Percentiles rank a stretch among this genome's conserved stretches.
Conservation (phyloP, 345 rosid genomes). For the Hibiscus mutabilis region DNA sequence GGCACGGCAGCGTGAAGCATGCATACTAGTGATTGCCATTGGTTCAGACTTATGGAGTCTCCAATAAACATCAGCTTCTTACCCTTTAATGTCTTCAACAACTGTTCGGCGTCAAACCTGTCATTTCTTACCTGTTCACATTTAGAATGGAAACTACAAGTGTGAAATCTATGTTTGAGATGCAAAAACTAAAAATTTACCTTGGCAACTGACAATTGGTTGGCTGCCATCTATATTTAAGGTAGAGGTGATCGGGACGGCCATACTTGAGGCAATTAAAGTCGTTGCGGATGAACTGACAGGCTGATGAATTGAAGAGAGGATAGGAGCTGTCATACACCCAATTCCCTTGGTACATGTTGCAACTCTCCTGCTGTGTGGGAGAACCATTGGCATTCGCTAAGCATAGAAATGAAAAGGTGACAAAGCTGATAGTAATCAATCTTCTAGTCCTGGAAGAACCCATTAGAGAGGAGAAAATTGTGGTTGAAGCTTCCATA, state of each 20-base stretch:
- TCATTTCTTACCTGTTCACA: not conserved
- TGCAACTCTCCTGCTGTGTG: conserved; percentile 18
- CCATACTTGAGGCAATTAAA: conserved; percentile 59
- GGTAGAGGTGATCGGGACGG: conserved; percentile 33
- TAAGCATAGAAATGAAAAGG: conserved; percentile 1
- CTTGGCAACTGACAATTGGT: conserved; percentile 23
- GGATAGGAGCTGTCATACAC: conserved; percentile 59
- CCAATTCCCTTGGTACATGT: conserved; percentile 71
- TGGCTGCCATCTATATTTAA: conserved; percentile 80
- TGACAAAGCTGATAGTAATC: not conserved
- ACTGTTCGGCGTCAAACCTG: conserved; percentile 47
- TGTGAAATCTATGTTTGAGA: not conserved
- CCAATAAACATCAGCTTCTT: conserved; percentile 57
- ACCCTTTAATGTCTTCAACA: conserved; percentile 30
- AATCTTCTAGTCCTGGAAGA: not conserved
- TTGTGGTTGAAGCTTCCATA: not conserved
- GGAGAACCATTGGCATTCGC: not conserved
- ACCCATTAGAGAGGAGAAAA: conserved; percentile 10
- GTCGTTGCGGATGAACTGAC: conserved; percentile 71
- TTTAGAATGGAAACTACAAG: not conserved
- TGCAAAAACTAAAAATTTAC: not conserved
- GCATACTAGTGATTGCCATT: conserved; percentile 43
- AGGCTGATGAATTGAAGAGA: conserved; percentile 51
- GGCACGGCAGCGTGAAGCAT: not conserved
- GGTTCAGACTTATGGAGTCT: conserved; percentile 57